phyloP scores from a whole-genome alignment of 192 early-diverging fungal species.

The Coemansia sp. region DNA sequence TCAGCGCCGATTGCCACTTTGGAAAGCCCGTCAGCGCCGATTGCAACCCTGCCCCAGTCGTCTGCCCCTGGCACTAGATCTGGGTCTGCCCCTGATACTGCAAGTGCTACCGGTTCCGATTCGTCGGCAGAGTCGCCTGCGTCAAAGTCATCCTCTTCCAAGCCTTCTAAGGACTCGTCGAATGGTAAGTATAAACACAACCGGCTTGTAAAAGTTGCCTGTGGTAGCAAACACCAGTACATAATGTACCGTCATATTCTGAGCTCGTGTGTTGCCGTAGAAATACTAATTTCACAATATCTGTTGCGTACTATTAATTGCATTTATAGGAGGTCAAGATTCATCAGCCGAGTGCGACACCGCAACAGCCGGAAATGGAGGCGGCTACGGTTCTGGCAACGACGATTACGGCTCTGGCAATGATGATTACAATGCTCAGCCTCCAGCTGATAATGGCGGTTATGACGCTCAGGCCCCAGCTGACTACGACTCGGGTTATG shows the following conservation, averaged over 20 bases:
- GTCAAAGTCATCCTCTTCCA: conserved; percentile 2
- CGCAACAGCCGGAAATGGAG: not conserved
- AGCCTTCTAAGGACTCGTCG: not conserved
- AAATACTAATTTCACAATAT: no score
- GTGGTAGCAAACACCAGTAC: no score
- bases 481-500: conserved; percentile 5
- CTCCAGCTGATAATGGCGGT: conserved; percentile 7
- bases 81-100: conserved; percentile 6
- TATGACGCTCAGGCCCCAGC: conserved; percentile 1
- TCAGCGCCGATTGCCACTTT: not conserved
- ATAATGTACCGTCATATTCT: no score
- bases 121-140: conserved; percentile 10
- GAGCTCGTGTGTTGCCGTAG: no score
- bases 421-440: conserved; percentile 10
- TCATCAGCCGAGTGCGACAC: conserved; percentile 1
- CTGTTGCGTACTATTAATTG: not conserved
- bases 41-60: not conserved
- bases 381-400: not conserved
- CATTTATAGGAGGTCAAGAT: not conserved
- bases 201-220: no score
- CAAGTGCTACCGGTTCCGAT: not conserved
- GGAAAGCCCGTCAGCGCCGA: not conserved
- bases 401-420: conserved; percentile 6
- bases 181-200: not conserved
- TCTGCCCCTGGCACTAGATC: no score